Base-by-base conservation (phyloP, 768 basidiomycete species). In the Scleroderma bovista region DNA sequence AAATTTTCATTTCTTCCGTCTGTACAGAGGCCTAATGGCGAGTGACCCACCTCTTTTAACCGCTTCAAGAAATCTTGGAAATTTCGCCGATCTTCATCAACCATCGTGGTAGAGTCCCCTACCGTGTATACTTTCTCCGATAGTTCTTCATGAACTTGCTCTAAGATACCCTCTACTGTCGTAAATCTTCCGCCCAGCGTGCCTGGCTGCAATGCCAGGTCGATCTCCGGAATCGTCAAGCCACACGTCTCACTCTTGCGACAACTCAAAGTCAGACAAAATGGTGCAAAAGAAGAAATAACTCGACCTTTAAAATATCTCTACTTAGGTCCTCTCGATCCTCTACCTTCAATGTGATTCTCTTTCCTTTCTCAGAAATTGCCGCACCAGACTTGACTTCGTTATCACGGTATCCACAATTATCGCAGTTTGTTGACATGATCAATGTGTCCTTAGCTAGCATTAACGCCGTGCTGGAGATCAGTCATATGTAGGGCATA, bases 131-230 rank as follows among this genome's bases (percentile, higher is more conserved):
- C 83, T 62, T 97, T 97, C 52, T 86, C 84, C 24, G 86, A 86
- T 10, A 99, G 80, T 63, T 99, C 95, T 53, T 95, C 93, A 71
- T 95, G 93, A 2, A 99, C 79, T 61, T 98, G 96, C 51, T 89
- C 80, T 32, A 99, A 75, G 48, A 98, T 85, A 19, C 96, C 96
- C 68, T 99, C 96, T 19, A 98, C 75, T 0, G 96, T 99, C 0
- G 96, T 99, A 73, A 99, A 99, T 10, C 96, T 80, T 9, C 96
- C 96, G 12, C 96, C 96, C 3, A 99, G 81, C 0, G 96, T 98
- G 5, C 96, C 96, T 16, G 91, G 83, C 38, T 90, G 85, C 6
- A 99, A 80, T 11, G 84, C 81, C 8, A 99, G 83, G 46, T 97
- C 90, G 55, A 98, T 96, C 62, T 99, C 96, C 3, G 96, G 94